Percentiles rank a stretch among this genome's conserved stretches.
Conservation (phyloP, 2,329 filamentous ascomycete genomes). For the Hysterium pulicare region DNA sequence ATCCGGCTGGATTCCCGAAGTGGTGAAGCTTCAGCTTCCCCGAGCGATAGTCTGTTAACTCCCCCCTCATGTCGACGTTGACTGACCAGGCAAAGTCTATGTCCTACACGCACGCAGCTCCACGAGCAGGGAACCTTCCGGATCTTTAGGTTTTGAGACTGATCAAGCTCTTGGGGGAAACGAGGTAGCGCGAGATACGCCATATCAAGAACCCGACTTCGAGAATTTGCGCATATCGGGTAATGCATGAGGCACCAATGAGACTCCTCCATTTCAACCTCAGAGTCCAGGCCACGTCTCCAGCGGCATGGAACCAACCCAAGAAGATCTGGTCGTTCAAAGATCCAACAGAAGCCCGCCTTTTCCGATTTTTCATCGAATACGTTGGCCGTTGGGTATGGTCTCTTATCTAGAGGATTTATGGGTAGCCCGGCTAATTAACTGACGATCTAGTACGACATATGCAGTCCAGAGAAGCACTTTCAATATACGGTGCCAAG, state of each 20-base stretch:
- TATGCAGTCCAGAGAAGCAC: slow-evolving; percentile 11
- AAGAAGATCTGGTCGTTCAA: slow-evolving; percentile 1
- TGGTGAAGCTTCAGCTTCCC: too few relatives aligned
- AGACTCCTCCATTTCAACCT: neutral
- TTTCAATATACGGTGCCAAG: slow-evolving; percentile 12
- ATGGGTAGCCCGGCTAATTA: too few relatives aligned
- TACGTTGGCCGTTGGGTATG: slow-evolving; percentile 1
- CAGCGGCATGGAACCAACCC: neutral
- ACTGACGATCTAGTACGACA: slow-evolving; percentile 12
- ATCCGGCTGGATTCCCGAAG: too few relatives aligned
- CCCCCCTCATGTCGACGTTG: too few relatives aligned
- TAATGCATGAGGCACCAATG: neutral
- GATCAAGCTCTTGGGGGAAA: too few relatives aligned
- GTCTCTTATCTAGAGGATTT: too few relatives aligned
- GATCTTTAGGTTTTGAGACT: too few relatives aligned
- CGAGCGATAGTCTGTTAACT: too few relatives aligned
- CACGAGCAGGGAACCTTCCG: too few relatives aligned
- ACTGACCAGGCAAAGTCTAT: too few relatives aligned
- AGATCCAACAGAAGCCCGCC: slow-evolving; percentile 3
- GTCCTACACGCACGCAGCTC: too few relatives aligned
- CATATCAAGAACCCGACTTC: neutral
- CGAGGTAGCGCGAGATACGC: neutral
- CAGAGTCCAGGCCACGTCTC: neutral
- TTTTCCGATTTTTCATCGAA: slow-evolving; percentile 4
- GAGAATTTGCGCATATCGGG: neutral